phyloP scores from a whole-genome alignment of 768 basidiomycete genomes.

The Pisolithus tinctorius region DNA sequence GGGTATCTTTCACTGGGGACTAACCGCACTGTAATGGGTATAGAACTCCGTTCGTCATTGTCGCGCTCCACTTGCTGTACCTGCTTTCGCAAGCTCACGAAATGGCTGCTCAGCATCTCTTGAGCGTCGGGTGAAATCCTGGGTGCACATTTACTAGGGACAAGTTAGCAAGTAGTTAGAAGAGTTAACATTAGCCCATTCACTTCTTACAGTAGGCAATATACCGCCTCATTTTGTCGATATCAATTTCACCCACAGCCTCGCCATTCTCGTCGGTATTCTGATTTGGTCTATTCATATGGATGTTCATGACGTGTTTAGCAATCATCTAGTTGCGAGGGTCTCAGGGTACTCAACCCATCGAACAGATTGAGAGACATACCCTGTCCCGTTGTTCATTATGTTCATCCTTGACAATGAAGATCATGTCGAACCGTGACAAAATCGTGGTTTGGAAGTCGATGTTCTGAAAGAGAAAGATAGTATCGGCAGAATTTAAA shows the following conservation, averaged over 20 bases:
- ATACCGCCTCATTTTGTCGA: slow-evolving; percentile 98
- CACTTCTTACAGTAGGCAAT: slow-evolving; percentile 95
- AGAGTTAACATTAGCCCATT: slow-evolving; percentile 10
- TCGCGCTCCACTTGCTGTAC: slow-evolving; percentile 94
- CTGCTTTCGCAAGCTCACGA: slow-evolving; percentile 87
- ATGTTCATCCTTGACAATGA: slow-evolving; percentile 97
- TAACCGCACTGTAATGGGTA: slow-evolving; percentile 95
- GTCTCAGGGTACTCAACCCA: neutral
- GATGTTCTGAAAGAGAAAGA: slow-evolving; percentile 54
- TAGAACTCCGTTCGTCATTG: slow-evolving; percentile 95
- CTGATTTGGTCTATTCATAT: slow-evolving; percentile 86
- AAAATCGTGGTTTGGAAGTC: slow-evolving; percentile 98
- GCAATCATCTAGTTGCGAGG: slow-evolving; percentile 70
- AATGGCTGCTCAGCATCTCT: slow-evolving; percentile 94
- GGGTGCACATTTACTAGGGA: slow-evolving; percentile 86
- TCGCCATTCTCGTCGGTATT: slow-evolving; percentile 56
- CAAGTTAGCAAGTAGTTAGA: slow-evolving; percentile 1
- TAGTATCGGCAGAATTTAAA: neutral
- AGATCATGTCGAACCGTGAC: slow-evolving; percentile 99
- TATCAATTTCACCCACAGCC: slow-evolving; percentile 79
- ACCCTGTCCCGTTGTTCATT: slow-evolving; percentile 90
- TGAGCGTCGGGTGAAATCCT: slow-evolving; percentile 89
- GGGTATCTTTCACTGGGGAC: slow-evolving; percentile 17
- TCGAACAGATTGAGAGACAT: slow-evolving; percentile 15
- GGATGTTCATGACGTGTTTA: slow-evolving; percentile 96